phyloP scores from a whole-genome alignment of 352 stramenopile genomes.

The Phytophthora syringae region DNA sequence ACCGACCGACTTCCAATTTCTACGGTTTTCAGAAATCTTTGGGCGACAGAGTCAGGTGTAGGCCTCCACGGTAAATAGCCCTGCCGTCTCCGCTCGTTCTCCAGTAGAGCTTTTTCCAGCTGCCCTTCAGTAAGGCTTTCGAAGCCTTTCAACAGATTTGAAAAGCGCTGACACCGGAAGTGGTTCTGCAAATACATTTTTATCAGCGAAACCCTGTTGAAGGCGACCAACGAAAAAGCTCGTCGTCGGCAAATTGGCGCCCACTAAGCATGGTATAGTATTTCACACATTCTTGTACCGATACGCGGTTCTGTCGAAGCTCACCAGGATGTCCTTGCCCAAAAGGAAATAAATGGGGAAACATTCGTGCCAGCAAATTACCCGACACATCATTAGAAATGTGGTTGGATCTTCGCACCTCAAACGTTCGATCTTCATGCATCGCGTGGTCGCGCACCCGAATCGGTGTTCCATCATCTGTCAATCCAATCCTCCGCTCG shows the following conservation, averaged over 20 bases:
- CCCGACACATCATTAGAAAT: background rate
- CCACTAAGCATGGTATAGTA: slow-evolving; percentile 15
- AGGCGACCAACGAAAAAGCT: slow-evolving; percentile 20
- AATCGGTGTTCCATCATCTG: background rate
- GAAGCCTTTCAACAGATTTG: background rate
- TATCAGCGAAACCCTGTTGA: slow-evolving; percentile 13
- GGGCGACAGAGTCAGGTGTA: background rate
- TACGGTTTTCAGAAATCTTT: slow-evolving; percentile 6
- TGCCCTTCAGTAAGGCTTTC: slow-evolving; percentile 1
- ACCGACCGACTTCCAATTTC: slow-evolving; percentile 1
- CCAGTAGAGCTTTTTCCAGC: background rate
- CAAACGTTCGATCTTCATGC: background rate
- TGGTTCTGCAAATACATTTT: slow-evolving; percentile 11
- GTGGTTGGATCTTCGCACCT: background rate
- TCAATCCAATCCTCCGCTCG: background rate
- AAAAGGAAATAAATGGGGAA: slow-evolving; percentile 11
- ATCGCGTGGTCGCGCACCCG: background rate
- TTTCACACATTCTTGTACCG: slow-evolving; percentile 13
- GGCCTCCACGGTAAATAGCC: background rate
- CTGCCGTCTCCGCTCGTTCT: background rate
- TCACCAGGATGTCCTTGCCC: slow-evolving; percentile 12
- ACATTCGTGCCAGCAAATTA: slow-evolving; percentile 4
- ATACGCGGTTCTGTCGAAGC: background rate
- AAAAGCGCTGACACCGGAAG: slow-evolving; percentile 3
- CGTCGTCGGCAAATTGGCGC: slow-evolving; percentile 20